Conservation (phyloP, 208 protist species). For the Leishmania martiniquensis region DNA sequence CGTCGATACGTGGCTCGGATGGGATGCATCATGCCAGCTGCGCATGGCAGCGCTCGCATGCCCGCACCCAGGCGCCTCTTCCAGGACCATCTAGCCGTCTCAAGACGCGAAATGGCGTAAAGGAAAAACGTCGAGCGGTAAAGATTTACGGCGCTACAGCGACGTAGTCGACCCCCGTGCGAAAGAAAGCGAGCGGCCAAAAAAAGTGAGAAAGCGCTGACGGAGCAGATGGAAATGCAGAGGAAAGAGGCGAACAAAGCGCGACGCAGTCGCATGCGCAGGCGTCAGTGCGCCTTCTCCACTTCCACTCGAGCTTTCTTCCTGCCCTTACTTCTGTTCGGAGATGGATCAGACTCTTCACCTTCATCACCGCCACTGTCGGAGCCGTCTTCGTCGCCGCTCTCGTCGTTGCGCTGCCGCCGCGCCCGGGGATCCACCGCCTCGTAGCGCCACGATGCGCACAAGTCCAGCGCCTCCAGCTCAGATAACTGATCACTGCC, state of each 20-base stretch:
- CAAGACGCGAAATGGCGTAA: background rate
- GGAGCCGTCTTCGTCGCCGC: constrained; percentile 18
- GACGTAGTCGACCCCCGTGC: background rate
- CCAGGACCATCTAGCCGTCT: background rate
- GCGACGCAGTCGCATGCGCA: background rate
- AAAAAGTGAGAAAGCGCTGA: background rate
- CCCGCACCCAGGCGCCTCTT: too few species aligned
- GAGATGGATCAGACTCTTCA: background rate
- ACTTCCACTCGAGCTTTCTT: constrained; percentile 39
- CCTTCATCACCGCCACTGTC: constrained; percentile 13
- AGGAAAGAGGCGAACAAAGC: background rate
- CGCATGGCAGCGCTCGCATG: too few species aligned
- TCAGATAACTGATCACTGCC: background rate
- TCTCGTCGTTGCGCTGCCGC: constrained; percentile 25
- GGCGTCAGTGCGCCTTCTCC: background rate
- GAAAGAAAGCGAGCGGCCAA: background rate
- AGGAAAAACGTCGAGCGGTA: background rate
- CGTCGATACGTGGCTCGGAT: too few species aligned
- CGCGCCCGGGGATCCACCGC: constrained; percentile 65
- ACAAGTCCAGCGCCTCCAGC: constrained; percentile 64
- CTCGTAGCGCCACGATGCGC: constrained; percentile 77
- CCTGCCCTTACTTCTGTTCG: constrained; percentile 3
- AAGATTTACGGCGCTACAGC: background rate
- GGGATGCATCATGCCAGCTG: too few species aligned
- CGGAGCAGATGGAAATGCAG: background rate